Base-by-base conservation (phyloP, 495 filamentous ascomycete genomes). In the Aspergillus hancockii region DNA sequence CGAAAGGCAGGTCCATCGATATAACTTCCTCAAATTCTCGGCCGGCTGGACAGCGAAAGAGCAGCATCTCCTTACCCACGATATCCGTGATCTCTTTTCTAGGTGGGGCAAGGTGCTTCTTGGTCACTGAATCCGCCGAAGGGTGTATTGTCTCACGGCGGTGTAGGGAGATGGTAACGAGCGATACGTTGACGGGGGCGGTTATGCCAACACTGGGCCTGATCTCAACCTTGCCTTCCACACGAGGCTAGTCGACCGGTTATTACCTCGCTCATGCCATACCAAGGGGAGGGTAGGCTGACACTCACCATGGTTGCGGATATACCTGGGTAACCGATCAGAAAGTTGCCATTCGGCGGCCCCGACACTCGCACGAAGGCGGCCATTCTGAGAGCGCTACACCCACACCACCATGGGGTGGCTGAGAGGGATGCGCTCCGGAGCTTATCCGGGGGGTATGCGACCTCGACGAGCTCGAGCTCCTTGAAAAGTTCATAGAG, bases 211-310 rank as follows among this genome's bases (percentile, higher is more conserved):
- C 77, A 63, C 82, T 81, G 34, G 94, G 95, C 56, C 94, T 88
- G 63, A 98, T 96, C 78, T 98, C 94, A 71, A 98, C 94, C 75
- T 95, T 97, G 57, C 94, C 94, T 78, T 97, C 92, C 75, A 98
- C 91, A 63, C 94, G 87, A 59, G 94, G 94, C 91, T 97, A 32
- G 51, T 38, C 14, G 40, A 53, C 52, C 16, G 55, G 32, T 59
- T 40, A 58, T 41, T 41, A 38, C 32, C 55, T 18, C 21, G 31
- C 31, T 53, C 25, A 36, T 30, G 21, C 14, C 36, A 45, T 16
- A n/a, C 19, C 25, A 25, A 28, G 28, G 36, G 14, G 22, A 41
- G 38, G 31, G 52, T 12, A n/a, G n/a, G 13, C 12, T 4, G 31
- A 13, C 10, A 61, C 88, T 81, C 80, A 97, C 93, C 87, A 97